Evolutionary conservation across 495 filamentous ascomycete species (phyloP), one percentile per base, ranked within the genome.

Genomic region (Oidiodendron maius): DNA sequence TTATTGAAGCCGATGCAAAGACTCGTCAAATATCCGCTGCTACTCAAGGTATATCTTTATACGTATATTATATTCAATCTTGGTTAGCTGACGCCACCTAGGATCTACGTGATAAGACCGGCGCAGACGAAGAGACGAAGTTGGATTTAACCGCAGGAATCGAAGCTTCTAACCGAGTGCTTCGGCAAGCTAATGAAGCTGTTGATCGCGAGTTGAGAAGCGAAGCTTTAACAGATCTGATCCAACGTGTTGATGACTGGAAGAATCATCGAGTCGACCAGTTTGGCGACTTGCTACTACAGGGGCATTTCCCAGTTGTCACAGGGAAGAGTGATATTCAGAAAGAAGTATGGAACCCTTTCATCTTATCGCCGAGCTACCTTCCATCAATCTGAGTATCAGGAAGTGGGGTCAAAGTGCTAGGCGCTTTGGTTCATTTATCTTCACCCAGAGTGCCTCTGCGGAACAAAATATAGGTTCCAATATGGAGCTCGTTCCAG

Each of bases 1-100:
- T 77, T 97, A 9, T 74, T 97, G 48, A 98, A 97, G 61, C 93
- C 93, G 4, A 95, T 98, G 71, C 93, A 98, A 66, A 81, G 93
- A 45, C 71, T 98, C 44, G 84, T 89, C 37, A 95, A 95, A 64
- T 98, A 97, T 60, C 94, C 94, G 15, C 69, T 97, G 11, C 76
- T 98, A 36, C 74, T 98, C 20, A 83, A 83, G 71, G 90, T 63
- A 20, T 48, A 28, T 39, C 46, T 44, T 50, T 35, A 40, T 18
- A 12, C 23, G 13, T 34, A 39, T 18, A 8, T 28, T 20, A 37
- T 18, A 23, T 40, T 12, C 40, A 55, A 1, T 4, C 21, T n/a
- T 17, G 37, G 26, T 8, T 34, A 42, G 36, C 55, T 61, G 30
- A 61, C 46, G 16, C 20, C n/a, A 17, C 18, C 10, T 62, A 96